Conservation (phyloP, 202 grass and related monocot genomes). For the Zoysia matrella region DNA sequence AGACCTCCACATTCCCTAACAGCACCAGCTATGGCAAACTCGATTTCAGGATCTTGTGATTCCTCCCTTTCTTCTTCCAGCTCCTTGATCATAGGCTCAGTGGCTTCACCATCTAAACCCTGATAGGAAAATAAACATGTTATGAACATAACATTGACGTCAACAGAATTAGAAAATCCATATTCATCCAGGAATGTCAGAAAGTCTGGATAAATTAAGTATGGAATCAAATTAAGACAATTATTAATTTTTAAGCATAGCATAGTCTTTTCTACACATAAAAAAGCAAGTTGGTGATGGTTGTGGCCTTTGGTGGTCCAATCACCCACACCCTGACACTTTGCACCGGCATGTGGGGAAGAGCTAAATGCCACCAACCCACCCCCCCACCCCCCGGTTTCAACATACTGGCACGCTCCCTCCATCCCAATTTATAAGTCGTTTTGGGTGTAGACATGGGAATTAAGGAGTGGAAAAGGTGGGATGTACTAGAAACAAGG, state of each 20-base stretch:
- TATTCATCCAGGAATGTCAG: neutral
- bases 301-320: no score
- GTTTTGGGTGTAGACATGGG: no score
- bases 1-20: constrained; percentile 95
- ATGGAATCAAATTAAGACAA: constrained; percentile 37
- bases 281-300: no score
- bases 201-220: neutral
- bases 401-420: no score
- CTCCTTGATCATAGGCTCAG: constrained; percentile 99
- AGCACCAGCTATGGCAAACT: constrained; percentile 94
- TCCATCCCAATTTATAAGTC: no score
- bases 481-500: no score
- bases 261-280: neutral
- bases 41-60: constrained; percentile 96
- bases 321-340: no score
- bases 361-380: no score
- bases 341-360: no score
- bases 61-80: constrained; percentile 99
- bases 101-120: constrained; percentile 99
- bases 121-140: constrained; percentile 47
- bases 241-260: neutral
- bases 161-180: constrained; percentile 31
- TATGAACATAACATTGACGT: constrained; percentile 12
- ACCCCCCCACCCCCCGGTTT: no score
- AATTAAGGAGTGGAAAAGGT: no score